Evolutionary conservation across 768 basidiomycete species (phyloP).

Genomic region (Russula compacta): DNA sequence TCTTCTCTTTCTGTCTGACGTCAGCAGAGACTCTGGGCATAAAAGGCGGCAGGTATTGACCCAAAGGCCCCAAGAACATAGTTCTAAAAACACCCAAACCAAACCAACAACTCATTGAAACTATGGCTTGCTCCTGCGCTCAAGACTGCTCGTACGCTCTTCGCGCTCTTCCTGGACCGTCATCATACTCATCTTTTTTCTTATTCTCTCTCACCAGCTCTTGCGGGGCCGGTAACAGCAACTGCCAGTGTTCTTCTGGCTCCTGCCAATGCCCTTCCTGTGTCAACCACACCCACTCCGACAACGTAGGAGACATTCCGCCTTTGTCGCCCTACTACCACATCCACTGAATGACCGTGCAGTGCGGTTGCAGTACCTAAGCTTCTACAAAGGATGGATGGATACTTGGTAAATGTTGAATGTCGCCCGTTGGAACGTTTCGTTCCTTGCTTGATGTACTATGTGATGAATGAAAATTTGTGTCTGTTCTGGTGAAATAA

Average conservation of each 20-base stretch:
- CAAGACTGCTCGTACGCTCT: slow-evolving; percentile 2
- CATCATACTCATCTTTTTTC: background rate
- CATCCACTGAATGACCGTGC: background rate
- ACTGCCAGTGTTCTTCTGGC: slow-evolving; percentile 4
- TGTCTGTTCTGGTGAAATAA: background rate
- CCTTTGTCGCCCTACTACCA: background rate
- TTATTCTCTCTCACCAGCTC: background rate
- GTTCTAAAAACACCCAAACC: background rate
- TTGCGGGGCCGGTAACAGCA: slow-evolving; percentile 4
- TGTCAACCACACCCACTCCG: slow-evolving; percentile 1
- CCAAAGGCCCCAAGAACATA: background rate
- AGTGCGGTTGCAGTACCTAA: background rate
- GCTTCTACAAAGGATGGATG: background rate
- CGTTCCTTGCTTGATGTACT: background rate
- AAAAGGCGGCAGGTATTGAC: background rate
- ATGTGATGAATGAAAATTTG: background rate
- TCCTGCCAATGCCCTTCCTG: slow-evolving; percentile 10
- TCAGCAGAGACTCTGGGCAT: background rate
- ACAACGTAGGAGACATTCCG: background rate
- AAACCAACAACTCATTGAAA: background rate
- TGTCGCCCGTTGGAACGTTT: background rate
- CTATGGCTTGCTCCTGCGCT: slow-evolving; percentile 9
- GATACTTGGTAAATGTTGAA: background rate
- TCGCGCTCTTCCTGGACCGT: background rate
- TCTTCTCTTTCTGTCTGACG: background rate